A percentile compares a stretch with the other conserved stretches of the same genome.
These are phyloP conservation scores for Microthyrium microscopicum DNA, from an alignment of 2,329 filamentous ascomycete species.

Conservation along the genomic window DNA sequence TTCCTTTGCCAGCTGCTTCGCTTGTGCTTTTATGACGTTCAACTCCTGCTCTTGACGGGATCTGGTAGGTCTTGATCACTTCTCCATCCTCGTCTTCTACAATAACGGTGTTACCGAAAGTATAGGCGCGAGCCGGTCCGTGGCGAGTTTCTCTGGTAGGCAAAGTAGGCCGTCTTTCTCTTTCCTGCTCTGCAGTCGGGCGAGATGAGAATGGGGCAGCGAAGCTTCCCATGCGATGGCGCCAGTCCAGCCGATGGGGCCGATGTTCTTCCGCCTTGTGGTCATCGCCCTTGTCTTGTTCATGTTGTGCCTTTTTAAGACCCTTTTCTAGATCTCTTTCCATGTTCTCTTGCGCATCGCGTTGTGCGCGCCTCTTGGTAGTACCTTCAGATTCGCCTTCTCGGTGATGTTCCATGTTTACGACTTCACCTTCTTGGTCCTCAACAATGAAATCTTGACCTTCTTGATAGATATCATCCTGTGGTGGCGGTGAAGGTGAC, in stretches of 20 bases:
- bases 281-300: neutral
- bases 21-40: slow-evolving; percentile 14
- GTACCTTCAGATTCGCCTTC: no score
- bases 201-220: no score
- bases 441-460: slow-evolving; percentile 67
- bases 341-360: no score
- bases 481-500: slow-evolving; percentile 15
- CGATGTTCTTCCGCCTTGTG: neutral
- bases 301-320: no score
- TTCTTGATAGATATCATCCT: slow-evolving; percentile 62
- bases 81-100: slow-evolving; percentile 78
- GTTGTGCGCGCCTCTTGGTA: neutral
- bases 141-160: slow-evolving; percentile 16
- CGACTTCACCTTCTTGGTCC: slow-evolving; percentile 71
- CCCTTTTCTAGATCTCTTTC: no score
- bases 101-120: slow-evolving; percentile 79
- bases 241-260: no score
- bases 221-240: neutral
- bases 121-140: slow-evolving; percentile 67
- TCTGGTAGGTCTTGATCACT: slow-evolving; percentile 69
- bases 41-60: slow-evolving; percentile 35
- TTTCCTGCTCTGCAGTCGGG: slow-evolving; percentile 12
- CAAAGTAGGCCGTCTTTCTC: neutral
- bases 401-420: slow-evolving; percentile 49
- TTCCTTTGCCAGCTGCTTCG: slow-evolving; percentile 17